phyloP scores from a whole-genome alignment of 257 asterid species.

The Gentiana straminea region DNA sequence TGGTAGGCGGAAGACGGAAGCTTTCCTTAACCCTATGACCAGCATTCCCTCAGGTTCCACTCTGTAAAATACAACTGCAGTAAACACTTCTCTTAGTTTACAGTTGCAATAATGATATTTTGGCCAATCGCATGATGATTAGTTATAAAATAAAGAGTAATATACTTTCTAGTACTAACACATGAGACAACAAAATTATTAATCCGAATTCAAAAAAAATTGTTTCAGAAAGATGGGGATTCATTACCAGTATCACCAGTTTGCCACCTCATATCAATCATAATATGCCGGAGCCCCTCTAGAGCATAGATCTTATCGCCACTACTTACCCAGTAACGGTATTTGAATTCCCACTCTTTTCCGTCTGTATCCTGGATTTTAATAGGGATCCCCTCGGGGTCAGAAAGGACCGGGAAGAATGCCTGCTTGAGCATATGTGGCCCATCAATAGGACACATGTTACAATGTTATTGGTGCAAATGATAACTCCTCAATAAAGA shows the following conservation, averaged over 20 bases:
- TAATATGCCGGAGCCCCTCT: conserved; percentile 61
- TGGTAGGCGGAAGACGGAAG: conserved; percentile 14
- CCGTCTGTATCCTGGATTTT: conserved; percentile 60
- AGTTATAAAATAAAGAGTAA: no score
- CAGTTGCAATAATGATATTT: no score
- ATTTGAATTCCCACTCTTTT: conserved; percentile 51
- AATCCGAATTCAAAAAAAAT: not conserved
- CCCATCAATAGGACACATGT: not conserved
- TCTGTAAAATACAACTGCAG: conserved; percentile 53
- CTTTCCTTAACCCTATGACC: conserved; percentile 55
- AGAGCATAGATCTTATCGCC: conserved; percentile 52
- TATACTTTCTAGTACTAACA: no score
- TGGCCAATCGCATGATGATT: no score
- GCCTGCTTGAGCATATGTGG: conserved; percentile 27
- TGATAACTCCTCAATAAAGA: not conserved
- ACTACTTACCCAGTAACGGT: conserved; percentile 43
- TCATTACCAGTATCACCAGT: conserved; percentile 59
- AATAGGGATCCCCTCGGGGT: conserved; percentile 36
- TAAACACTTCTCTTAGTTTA: not conserved
- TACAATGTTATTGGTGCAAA: not conserved
- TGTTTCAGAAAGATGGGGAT: no score
- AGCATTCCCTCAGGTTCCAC: conserved; percentile 55
- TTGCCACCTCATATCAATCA: conserved; percentile 55
- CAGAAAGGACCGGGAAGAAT: conserved; percentile 55
- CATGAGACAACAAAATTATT: no score